Conservation (phyloP, 768 basidiomycete genomes). For the Baorangia bicolor region DNA sequence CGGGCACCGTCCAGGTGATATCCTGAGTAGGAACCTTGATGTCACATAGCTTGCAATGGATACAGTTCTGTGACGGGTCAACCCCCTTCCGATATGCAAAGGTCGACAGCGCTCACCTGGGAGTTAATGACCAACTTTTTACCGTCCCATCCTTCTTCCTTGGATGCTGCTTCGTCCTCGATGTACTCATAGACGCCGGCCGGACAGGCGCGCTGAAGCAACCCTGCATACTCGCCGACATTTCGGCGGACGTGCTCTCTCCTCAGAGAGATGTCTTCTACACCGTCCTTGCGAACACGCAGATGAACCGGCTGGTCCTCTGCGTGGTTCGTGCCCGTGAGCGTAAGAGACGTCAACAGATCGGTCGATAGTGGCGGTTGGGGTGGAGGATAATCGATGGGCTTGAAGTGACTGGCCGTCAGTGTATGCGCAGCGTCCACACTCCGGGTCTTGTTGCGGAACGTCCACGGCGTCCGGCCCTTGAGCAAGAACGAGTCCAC, state of each 20-base stretch:
- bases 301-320: constrained; percentile 94
- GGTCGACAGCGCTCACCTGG: constrained; percentile 53
- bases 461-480: constrained; percentile 91
- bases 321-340: constrained; percentile 97
- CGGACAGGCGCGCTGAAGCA: constrained; percentile 86
- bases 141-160: no score
- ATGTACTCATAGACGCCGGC: constrained; percentile 98
- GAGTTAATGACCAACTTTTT: constrained; percentile 95
- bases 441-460: constrained; percentile 56
- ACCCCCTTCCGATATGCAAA: background rate
- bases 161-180: no score
- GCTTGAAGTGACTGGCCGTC: no score
- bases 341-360: constrained; percentile 81
- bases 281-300: constrained; percentile 54
- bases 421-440: constrained; percentile 73
- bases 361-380: constrained; percentile 92
- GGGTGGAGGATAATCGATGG: constrained; percentile 79
- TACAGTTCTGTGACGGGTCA: no score
- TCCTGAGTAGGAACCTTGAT: no score
- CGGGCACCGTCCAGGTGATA: no score
- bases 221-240: constrained; percentile 75
- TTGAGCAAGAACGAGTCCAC: constrained; percentile 81
- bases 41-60: no score
- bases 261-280: no score
- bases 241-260: constrained; percentile 73